Evolutionary conservation across 345 rosid genomes (phyloP), one percentile per base, ranked within the genome.

Genomic region (Populus davidiana): DNA sequence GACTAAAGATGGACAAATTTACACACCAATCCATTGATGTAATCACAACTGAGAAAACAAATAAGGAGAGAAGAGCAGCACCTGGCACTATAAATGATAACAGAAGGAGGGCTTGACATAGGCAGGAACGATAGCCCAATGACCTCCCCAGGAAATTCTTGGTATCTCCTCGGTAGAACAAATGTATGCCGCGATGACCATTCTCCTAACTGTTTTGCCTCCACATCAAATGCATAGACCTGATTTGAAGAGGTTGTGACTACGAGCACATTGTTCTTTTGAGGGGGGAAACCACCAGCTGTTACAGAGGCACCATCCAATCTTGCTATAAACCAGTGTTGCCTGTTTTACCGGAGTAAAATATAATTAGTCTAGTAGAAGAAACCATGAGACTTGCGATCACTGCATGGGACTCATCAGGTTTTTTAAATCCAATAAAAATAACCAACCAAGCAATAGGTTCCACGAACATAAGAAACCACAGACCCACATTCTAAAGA

Each of bases 71-170:
- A 80, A 35, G 50, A 81, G 44, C 79, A 62, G 66, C 75, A 95
- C 99, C 99, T 93, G 84, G 99, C 86, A 84, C 98, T 93, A 75
- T 93, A 93, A 69, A 95, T 84, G 72, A 93, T 86, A 39, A 88
- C 88, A 31, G 88, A 85, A 2, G 90, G 82, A 1, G 96, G 88
- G 83, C 83, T 79, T 33, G 92, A 81, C 16, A 87, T 77, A 1
- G 93, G 90, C 18, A 88, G 79, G 83, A 95, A 95, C 23, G 99
- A 91, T 54, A 95, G 89, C 49, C 98, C 99, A 70, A 90, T 88
- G 71, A 95, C 94, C 86, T 95, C 97, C 63, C 99, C 98, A 39
- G 99, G 99, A 84, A 93, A 95, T 79, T 95, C 99, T 86, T 87
- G 97, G 82, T 84, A 95, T 86, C 97, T 90, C 80, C 75, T 89